Conservation (phyloP, 345 rosid genomes). For the Rubroshorea leprosula region DNA sequence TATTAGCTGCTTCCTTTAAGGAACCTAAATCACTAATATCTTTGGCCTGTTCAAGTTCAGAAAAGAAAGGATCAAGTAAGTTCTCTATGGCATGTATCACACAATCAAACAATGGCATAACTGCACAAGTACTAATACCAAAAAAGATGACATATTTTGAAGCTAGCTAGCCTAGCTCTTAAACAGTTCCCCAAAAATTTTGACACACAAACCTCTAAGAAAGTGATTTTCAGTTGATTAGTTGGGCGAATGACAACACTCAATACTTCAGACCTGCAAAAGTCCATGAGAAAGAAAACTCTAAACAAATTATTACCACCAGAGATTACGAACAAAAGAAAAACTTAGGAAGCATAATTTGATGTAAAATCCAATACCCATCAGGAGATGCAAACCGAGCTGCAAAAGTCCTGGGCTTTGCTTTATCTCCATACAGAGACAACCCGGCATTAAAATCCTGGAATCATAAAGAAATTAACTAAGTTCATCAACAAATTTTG, state of each 20-base stretch:
- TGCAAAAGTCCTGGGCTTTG: conserved; percentile 70
- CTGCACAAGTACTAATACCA: neutral
- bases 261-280: conserved; percentile 71
- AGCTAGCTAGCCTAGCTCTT: conserved; percentile 1
- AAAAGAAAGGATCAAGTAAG: conserved; percentile 13
- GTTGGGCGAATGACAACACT: conserved; percentile 75
- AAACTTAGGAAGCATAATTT: neutral
- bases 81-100: neutral
- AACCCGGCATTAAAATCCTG: conserved; percentile 83
- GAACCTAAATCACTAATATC: conserved; percentile 82
- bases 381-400: conserved; percentile 84
- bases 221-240: conserved; percentile 87
- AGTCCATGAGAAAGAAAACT: conserved; percentile 11
- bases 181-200: neutral
- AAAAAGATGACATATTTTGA: neutral
- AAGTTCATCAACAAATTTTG: neutral
- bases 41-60: conserved; percentile 54
- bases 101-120: neutral
- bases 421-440: conserved; percentile 91
- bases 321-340: neutral
- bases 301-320: neutral
- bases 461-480: conserved; percentile 5
- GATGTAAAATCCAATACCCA: conserved; percentile 43
- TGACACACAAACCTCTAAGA: conserved; percentile 63
- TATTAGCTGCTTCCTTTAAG: conserved; percentile 67